Conservation (phyloP, 163 green algal genomes). For the Chlamydomonas reinhardtii region DNA sequence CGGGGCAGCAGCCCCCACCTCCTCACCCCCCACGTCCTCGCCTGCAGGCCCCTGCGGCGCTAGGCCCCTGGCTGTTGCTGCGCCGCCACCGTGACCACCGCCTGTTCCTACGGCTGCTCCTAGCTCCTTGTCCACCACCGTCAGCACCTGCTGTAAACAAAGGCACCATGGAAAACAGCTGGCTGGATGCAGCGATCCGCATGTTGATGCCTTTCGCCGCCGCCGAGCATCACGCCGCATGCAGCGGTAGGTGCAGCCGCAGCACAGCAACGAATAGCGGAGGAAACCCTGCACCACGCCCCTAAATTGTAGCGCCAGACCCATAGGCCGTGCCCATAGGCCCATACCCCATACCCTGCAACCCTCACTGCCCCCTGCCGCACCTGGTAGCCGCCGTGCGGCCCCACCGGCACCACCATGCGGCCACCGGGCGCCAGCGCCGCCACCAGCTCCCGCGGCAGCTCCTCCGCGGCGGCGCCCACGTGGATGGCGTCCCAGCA, state of each 20-base stretch:
- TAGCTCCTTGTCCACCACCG: slow-evolving; percentile 73
- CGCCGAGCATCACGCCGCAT: no score
- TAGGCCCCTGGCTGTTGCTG: not conserved
- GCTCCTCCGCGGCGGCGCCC: slow-evolving; percentile 71
- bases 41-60: slow-evolving; percentile 19
- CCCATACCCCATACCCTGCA: no score
- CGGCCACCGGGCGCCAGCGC: slow-evolving; percentile 75
- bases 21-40: slow-evolving; percentile 67
- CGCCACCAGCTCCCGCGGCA: slow-evolving; percentile 69
- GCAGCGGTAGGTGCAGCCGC: no score
- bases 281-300: no score
- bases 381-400: slow-evolving; percentile 51
- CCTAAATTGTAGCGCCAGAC: no score
- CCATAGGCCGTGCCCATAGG: no score
- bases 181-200: no score
- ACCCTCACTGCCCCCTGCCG: no score
- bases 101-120: not conserved
- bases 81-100: not conserved
- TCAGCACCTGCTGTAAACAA: slow-evolving; percentile 61
- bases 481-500: slow-evolving; percentile 88
- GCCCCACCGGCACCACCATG: slow-evolving; percentile 80
- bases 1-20: not conserved
- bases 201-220: no score
- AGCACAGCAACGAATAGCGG: no score
- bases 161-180: no score